Percentiles rank a stretch among this genome's conserved stretches.
phyloP scores from a whole-genome alignment of 805 yeast genomes.

The Barnettozyma wickerhamii region DNA sequence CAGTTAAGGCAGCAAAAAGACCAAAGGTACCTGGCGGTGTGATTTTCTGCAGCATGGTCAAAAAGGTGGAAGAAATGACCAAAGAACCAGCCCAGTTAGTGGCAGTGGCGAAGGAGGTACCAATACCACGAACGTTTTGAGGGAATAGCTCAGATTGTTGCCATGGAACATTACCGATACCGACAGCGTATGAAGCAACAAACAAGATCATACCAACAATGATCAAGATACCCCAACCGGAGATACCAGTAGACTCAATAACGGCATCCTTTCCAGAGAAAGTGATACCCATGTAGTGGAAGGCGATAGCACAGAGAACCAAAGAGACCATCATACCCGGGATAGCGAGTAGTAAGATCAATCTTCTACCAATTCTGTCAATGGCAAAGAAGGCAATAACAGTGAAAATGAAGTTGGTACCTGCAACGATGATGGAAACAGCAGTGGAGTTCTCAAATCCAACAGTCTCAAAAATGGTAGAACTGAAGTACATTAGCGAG shows the following conservation, averaged over 20 bases:
- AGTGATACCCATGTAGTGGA: slow-evolving; percentile 73
- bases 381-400: slow-evolving; percentile 80
- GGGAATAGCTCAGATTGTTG: slow-evolving; percentile 95
- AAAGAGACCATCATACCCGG: slow-evolving; percentile 82
- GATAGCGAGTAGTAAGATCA: slow-evolving; percentile 69
- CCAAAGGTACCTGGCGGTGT: slow-evolving; percentile 96
- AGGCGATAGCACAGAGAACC: slow-evolving; percentile 81
- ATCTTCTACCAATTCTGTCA: slow-evolving; percentile 85
- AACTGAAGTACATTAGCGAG: slow-evolving; percentile 91
- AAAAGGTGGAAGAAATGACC: slow-evolving; percentile 84
- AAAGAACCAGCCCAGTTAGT: slow-evolving; percentile 95
- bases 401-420: slow-evolving; percentile 89
- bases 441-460: slow-evolving; percentile 92
- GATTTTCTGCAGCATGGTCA: slow-evolving; percentile 89
- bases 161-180: slow-evolving; percentile 98
- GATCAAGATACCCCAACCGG: slow-evolving; percentile 86
- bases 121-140: slow-evolving; percentile 88
- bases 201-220: slow-evolving; percentile 80
- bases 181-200: slow-evolving; percentile 89
- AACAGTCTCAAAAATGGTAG: slow-evolving; percentile 86
- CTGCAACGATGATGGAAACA: slow-evolving; percentile 89
- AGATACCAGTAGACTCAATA: slow-evolving; percentile 34
- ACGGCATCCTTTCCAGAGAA: slow-evolving; percentile 47
- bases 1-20: slow-evolving; percentile 79
- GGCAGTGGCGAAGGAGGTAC: slow-evolving; percentile 86